A percentile compares a stretch with the other conserved stretches of the same genome.
phyloP scores from a whole-genome alignment of 225 moss, liverwort and hornwort species.

The Climacium dendroides region DNA sequence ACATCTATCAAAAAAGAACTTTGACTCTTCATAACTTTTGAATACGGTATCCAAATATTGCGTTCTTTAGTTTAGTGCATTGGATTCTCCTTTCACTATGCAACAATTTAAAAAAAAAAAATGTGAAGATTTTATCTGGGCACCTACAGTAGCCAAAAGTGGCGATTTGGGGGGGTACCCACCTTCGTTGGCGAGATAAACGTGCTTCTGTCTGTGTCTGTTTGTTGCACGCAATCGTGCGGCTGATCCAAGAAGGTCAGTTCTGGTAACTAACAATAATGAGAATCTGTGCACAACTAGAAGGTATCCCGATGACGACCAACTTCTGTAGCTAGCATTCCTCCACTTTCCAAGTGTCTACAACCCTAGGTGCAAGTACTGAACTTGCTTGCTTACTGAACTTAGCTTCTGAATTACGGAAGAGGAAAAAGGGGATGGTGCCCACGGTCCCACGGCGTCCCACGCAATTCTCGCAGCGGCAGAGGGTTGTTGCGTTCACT shows the following conservation, averaged over 20 bases:
- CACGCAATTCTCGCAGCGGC: neutral
- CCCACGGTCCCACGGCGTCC: no score
- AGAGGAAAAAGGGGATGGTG: neutral
- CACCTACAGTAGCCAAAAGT: neutral
- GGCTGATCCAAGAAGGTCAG: neutral
- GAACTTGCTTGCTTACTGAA: neutral
- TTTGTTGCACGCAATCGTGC: neutral
- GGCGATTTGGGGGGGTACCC: neutral
- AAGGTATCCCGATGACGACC: neutral
- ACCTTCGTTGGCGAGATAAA: neutral
- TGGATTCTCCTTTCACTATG: neutral
- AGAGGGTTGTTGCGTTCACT: no score
- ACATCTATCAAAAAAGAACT: neutral
- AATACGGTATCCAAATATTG: accelerated
- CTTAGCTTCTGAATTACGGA: neutral
- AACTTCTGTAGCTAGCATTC: neutral
- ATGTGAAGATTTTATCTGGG: no score
- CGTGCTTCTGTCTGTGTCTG: neutral
- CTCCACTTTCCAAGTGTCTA: no score
- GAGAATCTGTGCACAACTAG: no score
- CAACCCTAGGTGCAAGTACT: no score
- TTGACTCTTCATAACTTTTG: neutral
- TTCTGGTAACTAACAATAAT: neutral
- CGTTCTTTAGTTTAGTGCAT: neutral
- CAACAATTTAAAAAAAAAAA: neutral